Evolutionary conservation across 345 rosid species (phyloP).

Genomic region (Melaleuca alternifolia): DNA sequence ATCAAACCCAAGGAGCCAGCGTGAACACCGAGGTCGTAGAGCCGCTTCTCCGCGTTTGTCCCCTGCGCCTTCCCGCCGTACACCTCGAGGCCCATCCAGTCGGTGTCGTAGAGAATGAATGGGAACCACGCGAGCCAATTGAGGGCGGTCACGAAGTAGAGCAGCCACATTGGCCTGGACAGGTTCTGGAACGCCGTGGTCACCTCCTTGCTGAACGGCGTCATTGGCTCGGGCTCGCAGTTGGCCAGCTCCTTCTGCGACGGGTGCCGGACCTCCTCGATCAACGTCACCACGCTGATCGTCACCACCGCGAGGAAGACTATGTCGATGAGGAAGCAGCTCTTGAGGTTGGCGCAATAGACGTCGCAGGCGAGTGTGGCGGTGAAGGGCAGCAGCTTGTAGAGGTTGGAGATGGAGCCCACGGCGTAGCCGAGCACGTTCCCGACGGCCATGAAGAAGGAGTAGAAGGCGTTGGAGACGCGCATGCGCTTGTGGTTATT

Average conservation of each 20-base stretch:
- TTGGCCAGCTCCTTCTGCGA: background rate
- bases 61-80: slow-evolving; percentile 65
- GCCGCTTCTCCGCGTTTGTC: background rate
- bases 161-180: slow-evolving; percentile 61
- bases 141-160: slow-evolving; percentile 59
- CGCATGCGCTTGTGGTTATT: slow-evolving; percentile 40
- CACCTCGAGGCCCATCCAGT: slow-evolving; percentile 91
- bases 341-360: slow-evolving; percentile 85
- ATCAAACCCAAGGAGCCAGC: slow-evolving; percentile 78
- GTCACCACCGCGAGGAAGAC: slow-evolving; percentile 34
- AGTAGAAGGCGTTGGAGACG: slow-evolving; percentile 46
- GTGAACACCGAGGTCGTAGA: slow-evolving; percentile 61
- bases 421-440: slow-evolving; percentile 76
- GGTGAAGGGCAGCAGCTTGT: slow-evolving; percentile 57
- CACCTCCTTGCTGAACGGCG: slow-evolving; percentile 25
- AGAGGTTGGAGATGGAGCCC: slow-evolving; percentile 48
- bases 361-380: slow-evolving; percentile 53
- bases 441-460: slow-evolving; percentile 93
- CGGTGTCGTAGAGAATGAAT: slow-evolving; percentile 72
- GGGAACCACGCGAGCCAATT: slow-evolving; percentile 97
- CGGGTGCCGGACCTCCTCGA: slow-evolving; percentile 28
- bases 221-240: background rate
- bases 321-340: slow-evolving; percentile 64
- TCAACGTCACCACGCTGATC: slow-evolving; percentile 18
- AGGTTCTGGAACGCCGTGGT: slow-evolving; percentile 36